phyloP scores from a whole-genome alignment of 208 protist genomes.

The Trypanosoma brucei region DNA sequence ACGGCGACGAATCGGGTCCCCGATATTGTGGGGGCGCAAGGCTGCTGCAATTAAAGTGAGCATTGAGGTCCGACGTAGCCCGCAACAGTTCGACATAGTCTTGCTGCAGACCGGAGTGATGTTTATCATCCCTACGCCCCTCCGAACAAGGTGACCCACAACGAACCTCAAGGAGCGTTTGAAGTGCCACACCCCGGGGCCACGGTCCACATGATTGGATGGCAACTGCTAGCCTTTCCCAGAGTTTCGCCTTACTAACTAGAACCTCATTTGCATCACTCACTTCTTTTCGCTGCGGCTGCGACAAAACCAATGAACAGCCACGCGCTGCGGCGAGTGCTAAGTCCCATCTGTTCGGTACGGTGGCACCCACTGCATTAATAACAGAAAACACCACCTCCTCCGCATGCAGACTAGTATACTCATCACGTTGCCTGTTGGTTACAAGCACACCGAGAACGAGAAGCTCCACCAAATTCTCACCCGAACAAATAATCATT shows the following conservation, averaged over 20 bases:
- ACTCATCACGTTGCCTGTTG: background rate
- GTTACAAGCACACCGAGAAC: conserved; percentile 5
- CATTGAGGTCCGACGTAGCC: conserved; percentile 2
- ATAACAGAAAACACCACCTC: conserved; percentile 7
- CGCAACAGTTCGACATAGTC: conserved; percentile 4
- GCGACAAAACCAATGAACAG: conserved; percentile 1
- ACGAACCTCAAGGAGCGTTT: conserved; percentile 1
- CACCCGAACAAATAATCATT: background rate
- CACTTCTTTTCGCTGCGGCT: background rate
- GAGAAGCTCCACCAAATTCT: conserved; percentile 10
- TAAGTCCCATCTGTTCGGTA: conserved; percentile 25
- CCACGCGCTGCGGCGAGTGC: conserved; percentile 2
- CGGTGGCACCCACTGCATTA: conserved; percentile 11
- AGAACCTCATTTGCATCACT: background rate
- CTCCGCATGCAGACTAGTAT: background rate
- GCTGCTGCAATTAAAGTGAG: background rate
- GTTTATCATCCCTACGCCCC: background rate
- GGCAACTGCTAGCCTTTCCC: conserved; percentile 9
- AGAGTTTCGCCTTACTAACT: background rate
- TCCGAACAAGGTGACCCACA: background rate
- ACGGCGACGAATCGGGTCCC: background rate
- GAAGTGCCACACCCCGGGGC: conserved; percentile 20
- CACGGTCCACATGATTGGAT: conserved; percentile 28
- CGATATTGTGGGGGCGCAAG: too few relatives aligned
- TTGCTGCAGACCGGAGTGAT: background rate